Conservation (phyloP, 371 early-diverging fungal genomes). For the Saksenaea vasiformis region DNA sequence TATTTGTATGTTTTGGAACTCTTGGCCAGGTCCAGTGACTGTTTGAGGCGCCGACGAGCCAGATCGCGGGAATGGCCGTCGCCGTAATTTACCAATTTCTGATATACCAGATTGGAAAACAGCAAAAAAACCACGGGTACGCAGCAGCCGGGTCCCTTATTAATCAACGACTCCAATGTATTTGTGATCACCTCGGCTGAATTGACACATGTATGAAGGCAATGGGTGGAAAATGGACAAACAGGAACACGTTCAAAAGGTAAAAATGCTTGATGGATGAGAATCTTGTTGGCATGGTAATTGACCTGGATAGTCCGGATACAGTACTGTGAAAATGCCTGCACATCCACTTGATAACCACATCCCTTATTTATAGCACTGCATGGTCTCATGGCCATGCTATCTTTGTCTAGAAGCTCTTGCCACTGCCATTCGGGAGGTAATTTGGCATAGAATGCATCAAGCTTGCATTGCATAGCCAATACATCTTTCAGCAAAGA, state of each 20-base stretch:
- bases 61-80: conserved; percentile 26
- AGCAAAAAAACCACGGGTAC: conserved; percentile 37
- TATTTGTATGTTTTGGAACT: conserved; percentile 33
- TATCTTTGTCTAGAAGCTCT: not conserved
- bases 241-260: conserved; percentile 25
- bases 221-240: conserved; percentile 22
- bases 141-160: conserved; percentile 31
- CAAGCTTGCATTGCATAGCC: conserved; percentile 6
- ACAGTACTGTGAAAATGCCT: conserved; percentile 32
- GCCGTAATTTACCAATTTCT: conserved; percentile 28
- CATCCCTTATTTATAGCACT: not conserved
- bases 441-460: conserved; percentile 11
- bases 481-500: conserved; percentile 6
- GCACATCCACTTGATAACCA: conserved; percentile 17
- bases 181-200: conserved; percentile 41
- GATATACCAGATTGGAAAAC: conserved; percentile 44
- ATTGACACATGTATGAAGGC: conserved; percentile 34
- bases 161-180: conserved; percentile 34
- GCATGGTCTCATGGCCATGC: not conserved
- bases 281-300: conserved; percentile 42
- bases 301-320: conserved; percentile 33
- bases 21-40: conserved; percentile 34
- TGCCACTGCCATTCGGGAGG: conserved; percentile 15
- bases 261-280: conserved; percentile 40
- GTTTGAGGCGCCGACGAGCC: conserved; percentile 28